Evolutionary conservation across 139 green algal species (phyloP), one percentile per base, ranked within the genome.

Genomic region (Deuterostichococcus epilithicus): DNA sequence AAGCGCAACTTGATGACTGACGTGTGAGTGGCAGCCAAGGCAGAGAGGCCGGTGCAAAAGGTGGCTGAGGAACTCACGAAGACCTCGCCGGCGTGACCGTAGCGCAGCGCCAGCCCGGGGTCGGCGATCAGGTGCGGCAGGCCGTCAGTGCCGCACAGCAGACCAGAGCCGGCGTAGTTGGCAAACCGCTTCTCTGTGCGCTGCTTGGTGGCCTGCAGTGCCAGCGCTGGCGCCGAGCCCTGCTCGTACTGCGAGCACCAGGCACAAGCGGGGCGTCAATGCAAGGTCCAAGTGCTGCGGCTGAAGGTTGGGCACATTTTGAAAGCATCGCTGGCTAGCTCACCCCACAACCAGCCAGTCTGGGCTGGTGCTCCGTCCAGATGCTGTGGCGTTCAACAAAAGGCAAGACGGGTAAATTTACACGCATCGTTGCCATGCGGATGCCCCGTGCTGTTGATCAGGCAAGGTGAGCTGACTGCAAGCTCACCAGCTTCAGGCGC

Each of bases 71-170:
- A 35, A 90, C 92, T 91, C 81, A 97, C 92, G 73, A 97, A 89
- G 75, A 96, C 85, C 85, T 99, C 96, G 76, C 96, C 96, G 52
- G 91, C 83, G 85, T 99, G 96, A 80, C 90, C 92, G 79, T 93
- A 97, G 74, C 90, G 88, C 33, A 98, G 89, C 2, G 94, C 93
- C 73, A 97, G 89, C 36, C 96, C 94, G 39, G 96, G 96, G 90
- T 99, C 96, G 39, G 96, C 89, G 76, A 99, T 99, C 65, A 99
- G 89, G 87, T 99, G 96, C 26, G 96, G 96, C 68, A 98, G 91
- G 45, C 96, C 96, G 77, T 99, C 96, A 52, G 89, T 90, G 75
- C 96, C 96, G 91, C 96, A 99, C 76, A 99, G 95, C 82, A 99
- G 89, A 70, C 92, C 91, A 47, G 90, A 77, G 76, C 92, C 92